Conservation (phyloP, 768 basidiomycete species). For the Galerina sulciceps region DNA sequence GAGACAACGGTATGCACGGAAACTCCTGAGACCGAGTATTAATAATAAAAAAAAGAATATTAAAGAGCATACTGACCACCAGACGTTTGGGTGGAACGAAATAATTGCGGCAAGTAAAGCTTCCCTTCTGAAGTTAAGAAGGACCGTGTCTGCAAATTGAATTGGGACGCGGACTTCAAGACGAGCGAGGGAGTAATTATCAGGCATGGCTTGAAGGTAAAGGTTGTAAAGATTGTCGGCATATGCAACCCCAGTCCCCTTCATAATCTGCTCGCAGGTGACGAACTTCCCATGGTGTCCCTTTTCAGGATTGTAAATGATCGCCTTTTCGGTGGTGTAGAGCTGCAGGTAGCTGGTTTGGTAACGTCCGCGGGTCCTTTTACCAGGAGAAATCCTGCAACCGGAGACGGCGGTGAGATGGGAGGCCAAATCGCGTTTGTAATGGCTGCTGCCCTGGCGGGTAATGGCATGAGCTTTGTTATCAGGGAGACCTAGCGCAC, state of each 20-base stretch:
- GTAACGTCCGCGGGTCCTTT: constrained; percentile 13
- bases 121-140: background rate
- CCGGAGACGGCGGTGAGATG: constrained; percentile 34
- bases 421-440: constrained; percentile 27
- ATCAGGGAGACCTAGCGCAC: constrained; percentile 9
- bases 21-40: constrained; percentile 15
- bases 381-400: constrained; percentile 29
- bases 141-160: background rate
- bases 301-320: constrained; percentile 23
- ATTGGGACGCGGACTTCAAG: constrained; percentile 32
- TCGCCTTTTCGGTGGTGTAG: constrained; percentile 38
- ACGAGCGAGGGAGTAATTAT: constrained; percentile 25
- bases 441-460: constrained; percentile 19
- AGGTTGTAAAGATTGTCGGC: constrained; percentile 17
- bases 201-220: constrained; percentile 18
- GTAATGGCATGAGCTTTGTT: constrained; percentile 24
- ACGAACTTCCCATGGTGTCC: constrained; percentile 25
- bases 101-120: constrained; percentile 9
- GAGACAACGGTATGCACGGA: constrained; percentile 19
- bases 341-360: constrained; percentile 29
- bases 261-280: constrained; percentile 18
- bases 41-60: background rate
- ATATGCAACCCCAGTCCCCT: constrained; percentile 1
- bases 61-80: constrained; percentile 13
- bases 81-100: constrained; percentile 1